phyloP scores from a whole-genome alignment of 805 yeast species.

The Lipomyces starkeyi region DNA sequence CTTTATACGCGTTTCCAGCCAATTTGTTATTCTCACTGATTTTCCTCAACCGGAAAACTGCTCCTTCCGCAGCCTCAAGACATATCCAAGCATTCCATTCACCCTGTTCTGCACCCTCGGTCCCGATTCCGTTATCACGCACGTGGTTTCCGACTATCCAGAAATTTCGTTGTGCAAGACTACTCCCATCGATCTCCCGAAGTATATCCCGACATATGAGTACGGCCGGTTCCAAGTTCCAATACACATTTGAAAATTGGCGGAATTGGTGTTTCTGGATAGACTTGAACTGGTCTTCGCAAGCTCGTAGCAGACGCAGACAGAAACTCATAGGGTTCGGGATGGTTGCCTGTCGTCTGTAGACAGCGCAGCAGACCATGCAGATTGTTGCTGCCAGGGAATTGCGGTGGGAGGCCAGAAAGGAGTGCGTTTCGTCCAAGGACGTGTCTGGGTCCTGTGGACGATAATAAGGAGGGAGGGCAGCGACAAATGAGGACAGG shows the following conservation, averaged over 20 bases:
- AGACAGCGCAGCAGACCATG: conserved; percentile 34
- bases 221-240: background rate
- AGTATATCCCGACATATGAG: background rate
- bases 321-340: conserved; percentile 36
- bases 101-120: background rate
- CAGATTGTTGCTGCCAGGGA: conserved; percentile 32
- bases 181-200: background rate
- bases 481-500: background rate
- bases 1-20: background rate
- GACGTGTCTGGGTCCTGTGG: conserved; percentile 21
- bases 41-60: background rate
- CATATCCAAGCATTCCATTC: background rate
- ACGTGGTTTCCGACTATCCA: background rate
- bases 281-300: background rate
- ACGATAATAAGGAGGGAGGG: conserved; percentile 5
- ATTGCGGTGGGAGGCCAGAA: conserved; percentile 26
- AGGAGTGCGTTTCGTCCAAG: conserved; percentile 27
- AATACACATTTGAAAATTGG: background rate
- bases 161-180: background rate
- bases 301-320: conserved; percentile 18
- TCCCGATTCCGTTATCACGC: background rate
- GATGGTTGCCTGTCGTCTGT: conserved; percentile 28
- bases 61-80: conserved; percentile 4
- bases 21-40: background rate
- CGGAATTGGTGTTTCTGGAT: background rate